Base-by-base conservation (phyloP, 1,139 yeast genomes). In the Nakaseomyces bracarensis region DNA sequence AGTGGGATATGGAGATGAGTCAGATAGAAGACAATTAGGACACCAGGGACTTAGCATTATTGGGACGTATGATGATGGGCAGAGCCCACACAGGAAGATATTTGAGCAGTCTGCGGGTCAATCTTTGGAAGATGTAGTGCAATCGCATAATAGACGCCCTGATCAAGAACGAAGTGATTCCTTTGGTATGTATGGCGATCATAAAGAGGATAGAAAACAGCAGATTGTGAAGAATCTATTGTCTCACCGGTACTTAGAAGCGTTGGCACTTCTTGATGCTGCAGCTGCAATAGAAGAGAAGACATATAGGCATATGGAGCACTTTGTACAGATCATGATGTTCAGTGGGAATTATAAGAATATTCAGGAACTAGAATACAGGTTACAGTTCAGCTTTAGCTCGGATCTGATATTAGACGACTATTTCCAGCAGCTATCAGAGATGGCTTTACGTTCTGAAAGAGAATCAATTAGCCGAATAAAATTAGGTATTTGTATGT, bases 281-380 rank as follows among this genome's bases (percentile, higher is more conserved):
- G 30, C 31, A 14, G 39, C 43, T 14, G 26, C 43, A 2, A 25
- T 35, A 3, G 22, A 38, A 16, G 33, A 25, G 8, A 34, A 41
- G 23, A 44, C 45, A 27, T 55, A 43, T 23, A 43, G 41, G 29
- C 48, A 46, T 16, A 33, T 54, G 22, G 57, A 55, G 31, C 30
- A 30, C 7, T 43, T 50, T 7, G 43, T 47, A 1, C 46, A 52
- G 29, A 9, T 54, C 8, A 38, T 49, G 28, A 31, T 58, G 16
- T 38, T 55, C n/a, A 27, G 48, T 2, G 40, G 44, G 20, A 48
- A 53, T 33, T 55, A 47, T 40, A 49, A 48, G 18, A 48, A 44
- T 14, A 23, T 56, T 11, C 54, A 54, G 28, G 60, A 55, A 38
- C 28, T 58, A 4, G 55, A 53, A 15, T 47, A 52, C 28, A 47